phyloP scores from a whole-genome alignment of 192 early-diverging fungal genomes.

The Pilaira anomala region DNA sequence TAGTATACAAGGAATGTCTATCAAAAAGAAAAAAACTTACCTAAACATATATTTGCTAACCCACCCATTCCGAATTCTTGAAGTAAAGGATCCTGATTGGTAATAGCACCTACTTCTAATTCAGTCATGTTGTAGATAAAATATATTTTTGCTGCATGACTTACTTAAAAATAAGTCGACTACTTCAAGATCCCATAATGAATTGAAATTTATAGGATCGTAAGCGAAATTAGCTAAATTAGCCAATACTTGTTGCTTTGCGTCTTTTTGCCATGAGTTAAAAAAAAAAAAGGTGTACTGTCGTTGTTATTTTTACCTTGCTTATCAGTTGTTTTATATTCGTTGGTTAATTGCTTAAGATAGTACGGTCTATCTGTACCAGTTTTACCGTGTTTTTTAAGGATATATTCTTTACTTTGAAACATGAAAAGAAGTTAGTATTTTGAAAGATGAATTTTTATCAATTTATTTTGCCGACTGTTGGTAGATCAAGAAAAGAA shows the following conservation, averaged over 20 bases:
- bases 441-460: too few species aligned
- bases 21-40: not conserved
- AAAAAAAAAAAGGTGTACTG: not conserved
- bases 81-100: conserved; percentile 5
- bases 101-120: conserved; percentile 12
- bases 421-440: conserved; percentile 24
- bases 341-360: conserved; percentile 17
- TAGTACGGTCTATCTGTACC: conserved; percentile 21
- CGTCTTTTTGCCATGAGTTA: conserved; percentile 11
- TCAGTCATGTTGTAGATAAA: not conserved
- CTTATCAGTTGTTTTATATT: conserved; percentile 24
- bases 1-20: not conserved
- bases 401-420: conserved; percentile 27
- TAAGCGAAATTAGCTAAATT: conserved; percentile 53
- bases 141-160: not conserved
- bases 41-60: conserved; percentile 31
- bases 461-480: not conserved
- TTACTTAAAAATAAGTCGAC: conserved; percentile 42
- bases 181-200: conserved; percentile 38
- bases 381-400: conserved; percentile 14
- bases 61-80: conserved; percentile 31
- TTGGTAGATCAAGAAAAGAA: too few species aligned
- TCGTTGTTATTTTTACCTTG: not conserved
- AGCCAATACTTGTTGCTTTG: conserved; percentile 38
- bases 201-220: conserved; percentile 51